A percentile compares a stretch with the other conserved stretches of the same genome.
These are phyloP conservation scores for Exophiala xenobiotica DNA, from an alignment of 2,329 filamentous ascomycete genomes.

Conservation along the genomic window DNA sequence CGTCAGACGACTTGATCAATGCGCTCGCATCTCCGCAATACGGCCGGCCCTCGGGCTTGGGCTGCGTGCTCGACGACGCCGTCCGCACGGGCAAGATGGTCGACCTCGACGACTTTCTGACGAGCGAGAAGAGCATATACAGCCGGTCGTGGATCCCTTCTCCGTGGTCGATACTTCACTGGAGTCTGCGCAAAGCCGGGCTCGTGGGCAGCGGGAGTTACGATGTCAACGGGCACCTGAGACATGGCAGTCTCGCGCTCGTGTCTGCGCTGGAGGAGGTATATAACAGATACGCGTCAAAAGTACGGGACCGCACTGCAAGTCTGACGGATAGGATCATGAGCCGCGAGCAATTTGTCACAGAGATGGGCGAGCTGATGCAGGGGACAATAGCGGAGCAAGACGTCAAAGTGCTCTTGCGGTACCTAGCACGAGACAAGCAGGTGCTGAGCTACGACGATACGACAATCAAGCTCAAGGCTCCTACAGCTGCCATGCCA, in stretches of 20 bases:
- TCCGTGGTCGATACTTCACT: conserved; percentile 69
- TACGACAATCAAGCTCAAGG: conserved; percentile 71
- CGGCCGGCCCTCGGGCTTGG: conserved; percentile 77
- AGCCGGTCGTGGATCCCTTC: conserved; percentile 65
- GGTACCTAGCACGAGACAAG: conserved; percentile 68
- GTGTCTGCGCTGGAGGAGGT: conserved; percentile 57
- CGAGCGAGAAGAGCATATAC: conserved; percentile 68
- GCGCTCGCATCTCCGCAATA: conserved; percentile 74
- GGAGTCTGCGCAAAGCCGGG: conserved; percentile 71
- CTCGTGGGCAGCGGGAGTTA: conserved; percentile 50
- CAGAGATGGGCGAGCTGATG: conserved; percentile 56
- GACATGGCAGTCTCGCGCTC: conserved; percentile 46
- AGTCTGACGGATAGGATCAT: conserved; percentile 28
- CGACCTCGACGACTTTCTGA: conserved; percentile 67
- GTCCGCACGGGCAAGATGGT: conserved; percentile 68
- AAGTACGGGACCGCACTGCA: conserved; percentile 28
- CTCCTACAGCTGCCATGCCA: conserved; percentile 41
- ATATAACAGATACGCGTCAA: conserved; percentile 16
- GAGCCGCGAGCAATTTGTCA: conserved; percentile 59
- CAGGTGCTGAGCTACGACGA: conserved; percentile 49
- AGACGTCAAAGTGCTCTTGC: conserved; percentile 69
- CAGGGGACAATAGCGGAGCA: conserved; percentile 45
- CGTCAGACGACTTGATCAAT: conserved; percentile 63
- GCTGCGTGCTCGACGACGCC: conserved; percentile 75
- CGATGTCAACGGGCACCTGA: conserved; percentile 37